Evolutionary conservation across 1,284 basidiomycete species (phyloP), one percentile per base, ranked within the genome.

Genomic region (Boletus semigastroideus): DNA sequence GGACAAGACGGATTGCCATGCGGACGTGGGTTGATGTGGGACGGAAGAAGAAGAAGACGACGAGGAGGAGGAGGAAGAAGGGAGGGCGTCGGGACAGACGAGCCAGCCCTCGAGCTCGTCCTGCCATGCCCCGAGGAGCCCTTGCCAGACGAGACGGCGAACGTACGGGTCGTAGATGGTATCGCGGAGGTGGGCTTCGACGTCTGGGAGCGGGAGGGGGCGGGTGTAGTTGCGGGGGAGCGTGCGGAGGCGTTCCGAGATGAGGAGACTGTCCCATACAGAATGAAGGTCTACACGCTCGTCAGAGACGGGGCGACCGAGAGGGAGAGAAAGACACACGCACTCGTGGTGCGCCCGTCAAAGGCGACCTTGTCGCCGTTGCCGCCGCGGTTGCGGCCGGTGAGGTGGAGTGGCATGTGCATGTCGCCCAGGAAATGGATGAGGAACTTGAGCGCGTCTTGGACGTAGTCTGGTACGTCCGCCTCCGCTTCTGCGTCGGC

Each of bases 401-500:
- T 89, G 39, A 97, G 78, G 68, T 98, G 94, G 46, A 97, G 74
- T 10, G 94, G 94, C 79, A 90, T 87, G 64, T 96, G 94, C 77
- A 95, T 77, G 65, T 97, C 94, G 1, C 94, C 94, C 10, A 95
- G 55, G 57, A 93, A 94, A 67, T 98, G 94, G 34, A 94, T 82
- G 45, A 98, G 74, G 75, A 96, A 97, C 66, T 92, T 90, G 63
- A 96, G 76, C 2, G 92, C 89, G 7, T 63, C 62, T 20, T 59
- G 52, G 25, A 62, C 57, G 59, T 67, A 55, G n/a, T 43, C 33
- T 0, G 62, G 59, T 1, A 39, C 17, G 38, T 67, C 57, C 46
- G 60, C 51, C 31, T 67, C 58, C 46, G 60, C 51, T 31, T 67
- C 58, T 42, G 61, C 51, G 37, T 60, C 57, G 41, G 39, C 41